These are phyloP conservation scores for Alternaria brassicicola DNA, from an alignment of 2,329 filamentous ascomycete species.

Conservation along the genomic window DNA sequence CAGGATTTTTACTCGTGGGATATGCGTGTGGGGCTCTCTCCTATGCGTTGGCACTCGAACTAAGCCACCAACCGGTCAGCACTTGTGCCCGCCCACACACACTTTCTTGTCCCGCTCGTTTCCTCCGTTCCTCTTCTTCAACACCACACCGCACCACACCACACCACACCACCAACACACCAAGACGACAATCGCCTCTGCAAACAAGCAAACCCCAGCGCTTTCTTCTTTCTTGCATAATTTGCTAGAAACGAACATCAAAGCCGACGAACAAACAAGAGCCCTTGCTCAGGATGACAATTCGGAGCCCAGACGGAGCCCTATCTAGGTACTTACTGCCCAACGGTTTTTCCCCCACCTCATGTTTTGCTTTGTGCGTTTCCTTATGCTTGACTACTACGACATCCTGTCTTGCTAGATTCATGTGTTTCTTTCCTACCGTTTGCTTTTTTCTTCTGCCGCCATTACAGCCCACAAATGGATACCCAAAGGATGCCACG, in stretches of 20 bases:
- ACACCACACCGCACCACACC: too few species aligned
- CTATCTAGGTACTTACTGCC: conserved; percentile 53
- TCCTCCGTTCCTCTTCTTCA: conserved; percentile 36
- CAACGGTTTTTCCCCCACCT: conserved; percentile 42
- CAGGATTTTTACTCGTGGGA: conserved; percentile 32
- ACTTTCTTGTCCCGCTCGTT: conserved; percentile 33
- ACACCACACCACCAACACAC: conserved; percentile 24
- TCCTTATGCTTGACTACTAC: conserved; percentile 11
- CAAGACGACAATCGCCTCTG: conserved; percentile 24
- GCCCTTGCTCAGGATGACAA: conserved; percentile 53
- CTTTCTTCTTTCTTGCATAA: conserved; percentile 23
- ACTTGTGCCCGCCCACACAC: conserved; percentile 37
- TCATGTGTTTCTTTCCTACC: conserved; percentile 37
- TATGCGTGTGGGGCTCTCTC: conserved; percentile 43
- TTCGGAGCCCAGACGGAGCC: conserved; percentile 52
- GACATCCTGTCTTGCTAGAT: conserved; percentile 32
- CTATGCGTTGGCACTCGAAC: conserved; percentile 47
- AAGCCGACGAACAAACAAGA: conserved; percentile 36
- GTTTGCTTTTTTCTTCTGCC: conserved; percentile 30
- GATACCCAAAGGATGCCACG: conserved; percentile 29
- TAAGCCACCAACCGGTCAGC: conserved; percentile 42
- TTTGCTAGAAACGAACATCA: conserved; percentile 19
- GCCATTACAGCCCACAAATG: conserved; percentile 42
- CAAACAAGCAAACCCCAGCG: conserved; percentile 16
- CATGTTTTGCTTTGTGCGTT: conserved; percentile 32